These are phyloP conservation scores for Neurospora hispaniola DNA, from an alignment of 495 filamentous ascomycete species.

Conservation along the genomic window DNA sequence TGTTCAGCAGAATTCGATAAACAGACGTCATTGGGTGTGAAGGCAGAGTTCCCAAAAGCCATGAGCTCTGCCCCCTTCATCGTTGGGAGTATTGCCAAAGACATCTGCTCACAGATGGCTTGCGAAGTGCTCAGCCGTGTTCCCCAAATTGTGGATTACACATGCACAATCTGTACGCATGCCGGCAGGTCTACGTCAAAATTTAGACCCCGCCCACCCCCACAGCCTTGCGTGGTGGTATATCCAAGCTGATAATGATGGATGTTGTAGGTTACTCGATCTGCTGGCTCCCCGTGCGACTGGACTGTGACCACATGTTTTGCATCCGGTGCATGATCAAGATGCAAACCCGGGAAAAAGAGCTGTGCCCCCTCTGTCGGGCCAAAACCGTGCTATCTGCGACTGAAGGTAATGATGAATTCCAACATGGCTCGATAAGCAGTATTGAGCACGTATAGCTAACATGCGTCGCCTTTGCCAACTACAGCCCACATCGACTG, in stretches of 20 bases:
- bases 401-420: slow-evolving; percentile 34
- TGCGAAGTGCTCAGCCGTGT: slow-evolving; percentile 52
- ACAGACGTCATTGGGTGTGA: slow-evolving; percentile 55
- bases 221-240: not conserved
- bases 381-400: slow-evolving; percentile 49
- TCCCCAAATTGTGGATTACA: slow-evolving; percentile 62
- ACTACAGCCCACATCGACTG: slow-evolving; percentile 47
- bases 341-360: slow-evolving; percentile 50
- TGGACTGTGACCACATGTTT: slow-evolving; percentile 56
- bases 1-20: slow-evolving; percentile 65
- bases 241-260: not conserved
- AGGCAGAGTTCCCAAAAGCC: slow-evolving; percentile 38
- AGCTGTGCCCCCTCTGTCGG: slow-evolving; percentile 58
- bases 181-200: not conserved
- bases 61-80: slow-evolving; percentile 40
- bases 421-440: not conserved
- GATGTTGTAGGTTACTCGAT: slow-evolving; percentile 35
- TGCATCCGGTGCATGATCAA: slow-evolving; percentile 65
- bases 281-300: slow-evolving; percentile 53
- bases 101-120: slow-evolving; percentile 54
- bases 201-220: not conserved
- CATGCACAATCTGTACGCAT: slow-evolving; percentile 55
- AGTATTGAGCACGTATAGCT: not conserved
- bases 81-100: slow-evolving; percentile 48
- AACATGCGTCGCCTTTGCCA: not conserved